Conservation (phyloP, 192 early-diverging fungal species). For the Physocladia obscura region DNA sequence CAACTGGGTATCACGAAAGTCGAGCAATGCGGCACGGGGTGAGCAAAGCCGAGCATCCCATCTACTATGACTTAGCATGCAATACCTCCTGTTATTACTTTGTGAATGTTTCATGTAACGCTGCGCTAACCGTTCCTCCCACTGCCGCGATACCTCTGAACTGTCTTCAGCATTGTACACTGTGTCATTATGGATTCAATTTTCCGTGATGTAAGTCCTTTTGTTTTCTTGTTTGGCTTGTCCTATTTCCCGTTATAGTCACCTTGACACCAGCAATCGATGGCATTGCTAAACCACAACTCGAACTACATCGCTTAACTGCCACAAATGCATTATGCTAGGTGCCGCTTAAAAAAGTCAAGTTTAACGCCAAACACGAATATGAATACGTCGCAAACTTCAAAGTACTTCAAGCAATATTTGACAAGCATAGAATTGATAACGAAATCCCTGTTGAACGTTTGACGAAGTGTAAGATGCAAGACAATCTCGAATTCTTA, state of each 20-base stretch:
- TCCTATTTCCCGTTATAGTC: background rate
- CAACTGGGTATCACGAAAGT: constrained; percentile 89
- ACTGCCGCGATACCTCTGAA: background rate
- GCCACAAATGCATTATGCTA: constrained; percentile 34
- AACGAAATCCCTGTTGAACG: constrained; percentile 88
- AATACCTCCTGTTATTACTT: background rate
- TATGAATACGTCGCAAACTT: constrained; percentile 96
- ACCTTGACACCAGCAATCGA: too few species aligned
- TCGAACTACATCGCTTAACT: too few species aligned
- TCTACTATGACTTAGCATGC: background rate
- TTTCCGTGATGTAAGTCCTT: constrained; percentile 52
- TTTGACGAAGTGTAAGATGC: constrained; percentile 91
- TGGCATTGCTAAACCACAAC: too few species aligned
- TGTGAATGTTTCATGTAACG: background rate
- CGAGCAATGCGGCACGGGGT: constrained; percentile 89
- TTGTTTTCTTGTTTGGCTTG: background rate
- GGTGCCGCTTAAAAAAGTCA: constrained; percentile 86
- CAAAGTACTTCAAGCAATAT: constrained; percentile 87
- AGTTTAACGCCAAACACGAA: constrained; percentile 92
- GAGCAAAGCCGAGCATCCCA: background rate
- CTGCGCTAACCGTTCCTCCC: background rate
- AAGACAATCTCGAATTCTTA: constrained; percentile 98
- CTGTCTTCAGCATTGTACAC: constrained; percentile 53
- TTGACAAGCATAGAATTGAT: constrained; percentile 89
- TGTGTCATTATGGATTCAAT: constrained; percentile 79